phyloP scores from a whole-genome alignment of 257 asterid species.

The Solanum ahanhuiri region DNA sequence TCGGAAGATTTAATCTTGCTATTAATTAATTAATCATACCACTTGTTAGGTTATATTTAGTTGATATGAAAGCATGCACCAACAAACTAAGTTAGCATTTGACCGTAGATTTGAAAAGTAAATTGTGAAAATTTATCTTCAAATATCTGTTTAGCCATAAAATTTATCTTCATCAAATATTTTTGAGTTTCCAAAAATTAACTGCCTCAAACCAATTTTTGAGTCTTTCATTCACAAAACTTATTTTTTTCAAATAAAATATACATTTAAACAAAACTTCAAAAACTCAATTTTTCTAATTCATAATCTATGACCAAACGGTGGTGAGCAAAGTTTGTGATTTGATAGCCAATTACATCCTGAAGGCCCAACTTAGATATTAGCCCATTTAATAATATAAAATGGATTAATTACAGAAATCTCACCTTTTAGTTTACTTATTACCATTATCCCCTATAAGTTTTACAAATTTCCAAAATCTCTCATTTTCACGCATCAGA shows the following conservation, averaged over 20 bases:
- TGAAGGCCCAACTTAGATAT: not conserved
- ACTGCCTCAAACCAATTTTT: not conserved
- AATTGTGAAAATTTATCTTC: too few relatives aligned
- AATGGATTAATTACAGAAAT: too few relatives aligned
- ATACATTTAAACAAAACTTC: too few relatives aligned
- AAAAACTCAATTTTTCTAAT: too few relatives aligned
- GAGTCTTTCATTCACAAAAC: not conserved
- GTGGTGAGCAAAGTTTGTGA: not conserved
- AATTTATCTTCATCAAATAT: too few relatives aligned
- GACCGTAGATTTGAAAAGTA: accelerated
- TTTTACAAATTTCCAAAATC: too few relatives aligned
- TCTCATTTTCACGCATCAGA: too few relatives aligned
- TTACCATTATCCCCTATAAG: too few relatives aligned
- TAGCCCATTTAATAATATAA: not conserved
- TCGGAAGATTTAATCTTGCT: not conserved
- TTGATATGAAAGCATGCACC: not conserved
- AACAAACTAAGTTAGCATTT: not conserved
- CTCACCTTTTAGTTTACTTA: too few relatives aligned
- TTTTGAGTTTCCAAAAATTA: not conserved
- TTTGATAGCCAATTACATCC: not conserved
- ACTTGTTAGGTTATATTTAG: not conserved
- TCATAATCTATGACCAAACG: not conserved
- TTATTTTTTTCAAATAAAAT: too few relatives aligned
- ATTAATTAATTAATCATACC: not conserved
- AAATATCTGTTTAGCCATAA: too few relatives aligned